A percentile compares a stretch with the other conserved stretches of the same genome.
Conservation (phyloP, 1,139 yeast species). For the Lodderomyces metapsilosis region DNA sequence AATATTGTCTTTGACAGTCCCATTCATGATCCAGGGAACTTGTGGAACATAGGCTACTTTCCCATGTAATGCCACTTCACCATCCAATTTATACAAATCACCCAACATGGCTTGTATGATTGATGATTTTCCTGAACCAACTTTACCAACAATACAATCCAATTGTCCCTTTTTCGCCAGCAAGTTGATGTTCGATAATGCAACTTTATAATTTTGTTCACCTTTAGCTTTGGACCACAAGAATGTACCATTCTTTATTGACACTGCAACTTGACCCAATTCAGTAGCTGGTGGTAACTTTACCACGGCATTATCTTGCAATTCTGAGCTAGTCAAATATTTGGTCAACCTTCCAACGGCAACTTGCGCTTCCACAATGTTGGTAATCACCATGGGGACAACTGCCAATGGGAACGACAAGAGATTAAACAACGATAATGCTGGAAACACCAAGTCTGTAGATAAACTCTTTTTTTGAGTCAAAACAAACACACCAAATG, state of each 20-base stretch:
- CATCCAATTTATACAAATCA: constrained; percentile 76
- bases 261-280: constrained; percentile 69
- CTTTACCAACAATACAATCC: constrained; percentile 87
- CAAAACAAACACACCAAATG: constrained; percentile 79
- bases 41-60: constrained; percentile 89
- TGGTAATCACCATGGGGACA: constrained; percentile 85
- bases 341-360: constrained; percentile 74
- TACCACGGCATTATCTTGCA: constrained; percentile 76
- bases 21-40: constrained; percentile 65
- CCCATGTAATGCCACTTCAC: constrained; percentile 74
- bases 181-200: constrained; percentile 69
- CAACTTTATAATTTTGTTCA: constrained; percentile 60
- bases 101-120: constrained; percentile 82
- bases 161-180: constrained; percentile 76
- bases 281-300: constrained; percentile 50
- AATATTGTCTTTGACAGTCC: constrained; percentile 38
- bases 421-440: constrained; percentile 80
- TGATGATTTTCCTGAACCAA: constrained; percentile 92
- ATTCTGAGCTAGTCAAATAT: constrained; percentile 73
- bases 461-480: constrained; percentile 66
- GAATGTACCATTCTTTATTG: constrained; percentile 74
- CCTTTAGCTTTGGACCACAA: constrained; percentile 83
- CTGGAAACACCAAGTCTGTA: constrained; percentile 94
- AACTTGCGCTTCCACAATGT: constrained; percentile 87
- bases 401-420: constrained; percentile 91